Percentiles rank a stretch among this genome's conserved stretches.
phyloP scores from a whole-genome alignment of 768 basidiomycete genomes.

The Pulveroboletus frians region DNA sequence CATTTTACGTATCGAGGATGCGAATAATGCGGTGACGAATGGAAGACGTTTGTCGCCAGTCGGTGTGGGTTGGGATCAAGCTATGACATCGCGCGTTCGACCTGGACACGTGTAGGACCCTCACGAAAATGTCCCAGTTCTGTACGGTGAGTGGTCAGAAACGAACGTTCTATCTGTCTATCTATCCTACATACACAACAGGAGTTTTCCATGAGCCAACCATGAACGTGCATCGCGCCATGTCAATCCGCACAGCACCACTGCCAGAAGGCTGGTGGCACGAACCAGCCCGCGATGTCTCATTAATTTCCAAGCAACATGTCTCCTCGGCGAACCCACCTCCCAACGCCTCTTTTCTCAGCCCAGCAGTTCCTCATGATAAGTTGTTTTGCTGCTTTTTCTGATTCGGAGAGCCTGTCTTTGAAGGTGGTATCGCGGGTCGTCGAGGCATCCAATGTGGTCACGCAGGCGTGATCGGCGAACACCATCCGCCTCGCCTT shows the following conservation, averaged over 20 bases:
- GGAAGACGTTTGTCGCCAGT: not conserved
- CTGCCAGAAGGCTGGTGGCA: not conserved
- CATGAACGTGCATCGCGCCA: not conserved
- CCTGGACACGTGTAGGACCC: constrained; percentile 18
- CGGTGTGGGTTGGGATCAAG: not conserved
- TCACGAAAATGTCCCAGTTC: not conserved
- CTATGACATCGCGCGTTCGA: constrained; percentile 12
- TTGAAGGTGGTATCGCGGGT: constrained; percentile 18
- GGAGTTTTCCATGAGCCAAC: constrained; percentile 4
- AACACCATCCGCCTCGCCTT: constrained; percentile 33
- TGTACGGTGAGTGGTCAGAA: constrained; percentile 4
- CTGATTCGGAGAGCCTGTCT: constrained; percentile 21
- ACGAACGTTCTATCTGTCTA: constrained; percentile 13
- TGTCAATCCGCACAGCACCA: not conserved
- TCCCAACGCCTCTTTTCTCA: constrained; percentile 19
- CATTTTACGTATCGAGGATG: constrained; percentile 17
- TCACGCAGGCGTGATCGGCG: constrained; percentile 37
- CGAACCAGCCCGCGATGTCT: constrained; percentile 8
- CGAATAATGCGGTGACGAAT: not conserved
- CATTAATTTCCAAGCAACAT: constrained; percentile 26
- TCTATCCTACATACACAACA: constrained; percentile 13
- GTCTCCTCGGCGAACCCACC: constrained; percentile 24
- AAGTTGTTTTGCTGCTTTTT: constrained; percentile 18
- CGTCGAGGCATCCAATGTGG: constrained; percentile 24
- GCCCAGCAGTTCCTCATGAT: constrained; percentile 27